These are phyloP conservation scores for Pythium phragmitis DNA, from an alignment of 352 stramenopile species.

Conservation along the genomic window DNA sequence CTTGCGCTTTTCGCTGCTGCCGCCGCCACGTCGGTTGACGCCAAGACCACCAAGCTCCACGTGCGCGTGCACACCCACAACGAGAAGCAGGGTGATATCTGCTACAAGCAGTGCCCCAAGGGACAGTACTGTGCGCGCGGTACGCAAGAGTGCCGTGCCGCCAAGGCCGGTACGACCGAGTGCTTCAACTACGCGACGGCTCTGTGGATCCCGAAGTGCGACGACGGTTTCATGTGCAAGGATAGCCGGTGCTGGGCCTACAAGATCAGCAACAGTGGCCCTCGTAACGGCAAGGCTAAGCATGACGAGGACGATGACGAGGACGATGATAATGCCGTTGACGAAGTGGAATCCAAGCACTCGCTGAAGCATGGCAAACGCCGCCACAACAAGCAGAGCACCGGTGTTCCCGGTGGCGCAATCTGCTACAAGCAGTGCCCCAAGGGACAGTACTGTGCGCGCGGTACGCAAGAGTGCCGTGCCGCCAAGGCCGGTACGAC, in stretches of 20 bases:
- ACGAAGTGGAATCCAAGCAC: no score
- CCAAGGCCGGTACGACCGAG: constrained; percentile 8
- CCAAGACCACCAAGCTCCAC: constrained; percentile 24
- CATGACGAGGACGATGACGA: no score
- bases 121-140: constrained; percentile 39
- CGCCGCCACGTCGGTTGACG: not conserved
- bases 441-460: constrained; percentile 35
- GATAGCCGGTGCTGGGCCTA: constrained; percentile 1
- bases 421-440: constrained; percentile 32
- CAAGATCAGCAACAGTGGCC: constrained; percentile 3
- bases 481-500: not conserved
- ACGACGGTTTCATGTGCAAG: constrained; percentile 14
- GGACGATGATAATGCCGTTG: no score
- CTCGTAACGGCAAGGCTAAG: constrained; percentile 27
- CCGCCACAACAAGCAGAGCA: not conserved
- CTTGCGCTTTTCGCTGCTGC: constrained; percentile 9
- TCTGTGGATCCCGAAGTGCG: constrained; percentile 21
- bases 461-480: constrained; percentile 26
- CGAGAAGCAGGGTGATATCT: constrained; percentile 9
- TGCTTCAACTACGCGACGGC: constrained; percentile 22
- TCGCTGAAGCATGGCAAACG: no score
- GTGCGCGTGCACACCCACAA: constrained; percentile 24
- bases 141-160: constrained; percentile 22
- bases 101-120: constrained; percentile 27
- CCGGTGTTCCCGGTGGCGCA: no score